Percentiles rank a stretch among this genome's conserved stretches.
These are phyloP conservation scores for Plectosphaerella plurivora DNA, from an alignment of 2,329 filamentous ascomycete genomes.

Conservation along the genomic window DNA sequence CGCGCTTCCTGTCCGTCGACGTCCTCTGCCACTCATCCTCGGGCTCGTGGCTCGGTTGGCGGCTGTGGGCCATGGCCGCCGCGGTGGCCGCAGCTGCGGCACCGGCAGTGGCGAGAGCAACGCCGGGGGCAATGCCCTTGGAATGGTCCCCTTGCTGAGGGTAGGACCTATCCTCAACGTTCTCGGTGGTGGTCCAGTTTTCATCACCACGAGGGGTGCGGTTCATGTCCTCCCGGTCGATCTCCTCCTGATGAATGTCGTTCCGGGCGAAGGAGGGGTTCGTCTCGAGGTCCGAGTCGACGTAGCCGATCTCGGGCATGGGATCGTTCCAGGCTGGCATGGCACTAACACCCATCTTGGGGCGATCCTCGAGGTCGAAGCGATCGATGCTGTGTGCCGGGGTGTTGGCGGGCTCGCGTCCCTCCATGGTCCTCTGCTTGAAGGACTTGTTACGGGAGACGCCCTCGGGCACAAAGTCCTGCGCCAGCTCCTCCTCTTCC, in stretches of 20 bases:
- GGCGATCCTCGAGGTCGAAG: conserved; percentile 46
- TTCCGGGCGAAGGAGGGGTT: conserved; percentile 83
- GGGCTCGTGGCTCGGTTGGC: conserved; percentile 51
- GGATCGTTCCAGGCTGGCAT: conserved; percentile 66
- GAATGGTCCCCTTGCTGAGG: conserved; percentile 19
- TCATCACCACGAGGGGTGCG: conserved; percentile 5
- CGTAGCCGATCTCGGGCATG: conserved; percentile 72
- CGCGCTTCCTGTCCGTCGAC: conserved; percentile 59
- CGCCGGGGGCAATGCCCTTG: conserved; percentile 17
- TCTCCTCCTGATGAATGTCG: background rate
- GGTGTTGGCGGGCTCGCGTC: conserved; percentile 48
- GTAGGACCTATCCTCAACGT: conserved; percentile 24
- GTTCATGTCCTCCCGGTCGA: conserved; percentile 43
- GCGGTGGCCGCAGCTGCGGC: conserved; percentile 49
- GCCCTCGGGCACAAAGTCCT: conserved; percentile 41
- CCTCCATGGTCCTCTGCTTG: conserved; percentile 58
- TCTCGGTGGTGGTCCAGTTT: conserved; percentile 25
- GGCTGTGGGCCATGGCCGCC: conserved; percentile 42
- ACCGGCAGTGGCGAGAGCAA: conserved; percentile 47
- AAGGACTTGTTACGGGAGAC: conserved; percentile 60
- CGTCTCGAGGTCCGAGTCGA: conserved; percentile 66
- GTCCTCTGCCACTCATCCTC: conserved; percentile 63
- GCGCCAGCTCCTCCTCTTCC: conserved; percentile 13
- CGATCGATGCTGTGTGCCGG: conserved; percentile 56
- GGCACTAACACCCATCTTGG: conserved; percentile 63